A percentile compares a stretch with the other conserved stretches of the same genome.
These are phyloP conservation scores for Tylopilus sp. DNA, from an alignment of 768 basidiomycete species.

Conservation along the genomic window DNA sequence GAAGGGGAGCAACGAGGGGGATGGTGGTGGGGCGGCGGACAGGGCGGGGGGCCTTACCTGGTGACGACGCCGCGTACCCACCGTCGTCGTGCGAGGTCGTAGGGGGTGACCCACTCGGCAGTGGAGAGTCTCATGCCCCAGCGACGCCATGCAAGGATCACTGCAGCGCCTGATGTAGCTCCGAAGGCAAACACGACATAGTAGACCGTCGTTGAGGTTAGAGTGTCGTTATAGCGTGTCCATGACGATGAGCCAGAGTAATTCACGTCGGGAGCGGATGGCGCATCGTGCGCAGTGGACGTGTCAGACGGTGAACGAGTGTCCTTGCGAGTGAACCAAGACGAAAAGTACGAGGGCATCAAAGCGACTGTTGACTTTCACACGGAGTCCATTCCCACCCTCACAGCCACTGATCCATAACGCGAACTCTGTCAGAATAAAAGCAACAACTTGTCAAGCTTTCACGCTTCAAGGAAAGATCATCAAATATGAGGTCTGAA, in stretches of 20 bases:
- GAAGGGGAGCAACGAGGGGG: too few relatives aligned
- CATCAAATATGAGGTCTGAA: too few relatives aligned
- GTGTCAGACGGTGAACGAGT: not conserved
- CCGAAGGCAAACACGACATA: slow-evolving; percentile 16
- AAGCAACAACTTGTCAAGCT: too few relatives aligned
- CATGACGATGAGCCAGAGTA: not conserved
- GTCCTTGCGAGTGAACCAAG: slow-evolving; percentile 10
- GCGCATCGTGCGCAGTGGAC: not conserved
- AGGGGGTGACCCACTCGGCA: slow-evolving; percentile 67
- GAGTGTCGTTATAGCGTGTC: not conserved
- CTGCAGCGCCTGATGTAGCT: slow-evolving; percentile 6
- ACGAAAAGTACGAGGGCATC: slow-evolving; percentile 4
- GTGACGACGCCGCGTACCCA: slow-evolving; percentile 84
- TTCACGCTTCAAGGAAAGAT: too few relatives aligned
- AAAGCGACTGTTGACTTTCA: not conserved
- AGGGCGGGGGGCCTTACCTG: slow-evolving; percentile 44
- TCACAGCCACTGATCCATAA: not conserved
- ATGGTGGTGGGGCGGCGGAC: not conserved
- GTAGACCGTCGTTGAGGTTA: not conserved
- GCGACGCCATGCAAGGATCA: slow-evolving; percentile 39
- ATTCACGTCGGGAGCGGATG: not conserved
- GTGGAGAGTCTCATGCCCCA: slow-evolving; percentile 59
- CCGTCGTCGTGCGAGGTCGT: slow-evolving; percentile 50
- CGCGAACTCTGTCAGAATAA: too few relatives aligned
- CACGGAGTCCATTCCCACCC: not conserved